phyloP scores from a whole-genome alignment of 352 stramenopile genomes.

The Phytopythium litorale region DNA sequence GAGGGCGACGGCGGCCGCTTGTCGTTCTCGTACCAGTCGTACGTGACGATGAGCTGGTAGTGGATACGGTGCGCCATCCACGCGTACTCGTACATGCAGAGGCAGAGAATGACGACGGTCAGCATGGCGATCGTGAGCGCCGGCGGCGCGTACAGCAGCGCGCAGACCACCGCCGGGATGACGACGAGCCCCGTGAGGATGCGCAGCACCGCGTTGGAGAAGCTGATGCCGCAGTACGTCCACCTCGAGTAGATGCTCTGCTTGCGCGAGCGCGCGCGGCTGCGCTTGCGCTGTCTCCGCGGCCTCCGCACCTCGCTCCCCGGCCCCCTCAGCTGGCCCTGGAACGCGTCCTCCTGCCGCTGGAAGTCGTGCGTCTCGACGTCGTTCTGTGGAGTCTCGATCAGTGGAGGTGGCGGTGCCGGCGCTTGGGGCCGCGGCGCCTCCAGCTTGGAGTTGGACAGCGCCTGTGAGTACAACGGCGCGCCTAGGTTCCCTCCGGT shows the following conservation, averaged over 20 bases:
- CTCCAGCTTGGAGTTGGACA: constrained; percentile 8
- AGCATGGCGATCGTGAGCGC: constrained; percentile 23
- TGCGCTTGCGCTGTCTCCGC: constrained; percentile 8
- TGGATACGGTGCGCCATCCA: constrained; percentile 56
- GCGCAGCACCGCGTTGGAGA: constrained; percentile 32
- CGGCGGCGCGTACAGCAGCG: constrained; percentile 29
- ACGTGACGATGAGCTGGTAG: constrained; percentile 32
- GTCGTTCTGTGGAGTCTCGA: constrained; percentile 4
- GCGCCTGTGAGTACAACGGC: constrained; percentile 5
- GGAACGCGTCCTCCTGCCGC: neutral
- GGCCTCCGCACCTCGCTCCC: neutral
- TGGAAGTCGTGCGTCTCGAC: constrained; percentile 1
- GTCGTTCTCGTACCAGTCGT: constrained; percentile 10
- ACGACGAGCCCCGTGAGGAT: constrained; percentile 24
- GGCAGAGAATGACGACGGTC: constrained; percentile 22
- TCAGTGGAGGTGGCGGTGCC: neutral
- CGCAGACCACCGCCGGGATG: constrained; percentile 23
- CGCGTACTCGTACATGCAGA: constrained; percentile 49
- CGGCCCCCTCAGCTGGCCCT: neutral
- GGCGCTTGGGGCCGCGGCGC: neutral
- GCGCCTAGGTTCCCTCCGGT: neutral
- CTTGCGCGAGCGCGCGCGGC: constrained; percentile 26
- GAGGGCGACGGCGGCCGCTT: neutral
- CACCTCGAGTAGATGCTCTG: constrained; percentile 36
- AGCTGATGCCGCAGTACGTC: constrained; percentile 30